Evolutionary conservation across 352 stramenopile species (phyloP).

Genomic region (Thalassiosira mediterranea): DNA sequence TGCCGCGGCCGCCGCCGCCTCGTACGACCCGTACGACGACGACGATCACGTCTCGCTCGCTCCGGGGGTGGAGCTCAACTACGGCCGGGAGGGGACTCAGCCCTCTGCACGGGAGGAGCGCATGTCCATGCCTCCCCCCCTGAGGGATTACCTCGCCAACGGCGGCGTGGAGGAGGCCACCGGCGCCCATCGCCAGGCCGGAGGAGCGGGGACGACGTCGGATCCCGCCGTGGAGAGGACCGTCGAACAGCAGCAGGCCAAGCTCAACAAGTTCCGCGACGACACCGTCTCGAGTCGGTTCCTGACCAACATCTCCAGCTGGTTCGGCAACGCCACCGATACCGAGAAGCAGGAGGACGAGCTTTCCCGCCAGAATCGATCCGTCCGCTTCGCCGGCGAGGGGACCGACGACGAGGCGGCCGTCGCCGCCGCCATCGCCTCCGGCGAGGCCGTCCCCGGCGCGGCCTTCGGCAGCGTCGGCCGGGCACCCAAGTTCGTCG

Average conservation of each 20-base stretch:
- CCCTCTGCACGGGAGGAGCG: not conserved
- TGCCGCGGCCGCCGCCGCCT: not conserved
- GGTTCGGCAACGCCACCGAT: slow-evolving; percentile 29
- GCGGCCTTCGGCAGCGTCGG: not conserved
- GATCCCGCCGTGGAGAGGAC: not conserved
- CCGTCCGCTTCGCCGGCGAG: slow-evolving; percentile 22
- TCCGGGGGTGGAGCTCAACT: slow-evolving; percentile 26
- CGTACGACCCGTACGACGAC: slow-evolving; percentile 32
- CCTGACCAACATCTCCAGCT: slow-evolving; percentile 24
- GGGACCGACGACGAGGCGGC: slow-evolving; percentile 12
- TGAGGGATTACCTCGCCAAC: slow-evolving; percentile 30
- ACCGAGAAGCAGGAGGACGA: not conserved
- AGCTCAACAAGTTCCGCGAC: not conserved
- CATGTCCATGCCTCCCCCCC: not conserved
- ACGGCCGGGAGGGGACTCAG: slow-evolving; percentile 22
- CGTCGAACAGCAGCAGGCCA: slow-evolving; percentile 16
- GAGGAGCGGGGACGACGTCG: not conserved
- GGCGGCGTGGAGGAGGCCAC: not conserved
- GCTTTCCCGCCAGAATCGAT: not conserved
- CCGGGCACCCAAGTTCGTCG: slow-evolving; percentile 3
- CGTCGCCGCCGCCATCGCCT: slow-evolving; percentile 14
- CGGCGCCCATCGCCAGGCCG: not conserved
- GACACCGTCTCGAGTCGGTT: not conserved
- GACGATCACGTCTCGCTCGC: slow-evolving; percentile 41
- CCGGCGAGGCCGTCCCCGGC: slow-evolving; percentile 6